These are phyloP conservation scores for Teunomyces cretensis DNA, from an alignment of 805 yeast genomes.

Conservation along the genomic window DNA sequence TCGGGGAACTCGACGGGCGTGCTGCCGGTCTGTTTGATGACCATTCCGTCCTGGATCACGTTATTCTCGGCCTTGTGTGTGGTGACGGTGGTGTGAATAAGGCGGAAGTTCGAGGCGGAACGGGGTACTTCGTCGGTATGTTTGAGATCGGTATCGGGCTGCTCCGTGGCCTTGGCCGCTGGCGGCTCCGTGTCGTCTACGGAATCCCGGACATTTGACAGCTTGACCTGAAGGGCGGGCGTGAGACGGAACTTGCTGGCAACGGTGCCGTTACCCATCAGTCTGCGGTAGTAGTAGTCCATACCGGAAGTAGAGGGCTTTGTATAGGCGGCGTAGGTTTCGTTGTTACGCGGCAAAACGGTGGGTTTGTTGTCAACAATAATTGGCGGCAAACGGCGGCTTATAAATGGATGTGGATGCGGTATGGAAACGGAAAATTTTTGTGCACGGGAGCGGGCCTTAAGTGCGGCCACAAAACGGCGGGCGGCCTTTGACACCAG, in stretches of 20 bases:
- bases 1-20: constrained; percentile 6
- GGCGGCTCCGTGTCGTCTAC: neutral
- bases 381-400: neutral
- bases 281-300: constrained; percentile 38
- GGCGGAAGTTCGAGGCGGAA: neutral
- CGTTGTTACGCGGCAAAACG: too few species aligned
- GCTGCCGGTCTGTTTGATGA: neutral
- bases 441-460: constrained; percentile 8
- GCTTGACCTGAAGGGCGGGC: constrained; percentile 16
- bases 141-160: neutral
- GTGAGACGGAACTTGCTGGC: constrained; percentile 35
- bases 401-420: neutral
- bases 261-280: constrained; percentile 40
- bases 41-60: constrained; percentile 1
- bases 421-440: neutral
- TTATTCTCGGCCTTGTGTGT: neutral
- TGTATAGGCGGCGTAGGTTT: too few species aligned
- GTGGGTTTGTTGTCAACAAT: too few species aligned
- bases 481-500: constrained; percentile 11
- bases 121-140: neutral
- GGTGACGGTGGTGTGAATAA: neutral
- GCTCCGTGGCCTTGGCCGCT: neutral
- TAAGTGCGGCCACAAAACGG: constrained; percentile 8
- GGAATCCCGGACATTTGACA: constrained; percentile 14
- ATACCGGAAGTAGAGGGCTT: constrained; percentile 12